phyloP scores from a whole-genome alignment of 2,329 filamentous ascomycete genomes.

The Microcyclospora tardicrescens region DNA sequence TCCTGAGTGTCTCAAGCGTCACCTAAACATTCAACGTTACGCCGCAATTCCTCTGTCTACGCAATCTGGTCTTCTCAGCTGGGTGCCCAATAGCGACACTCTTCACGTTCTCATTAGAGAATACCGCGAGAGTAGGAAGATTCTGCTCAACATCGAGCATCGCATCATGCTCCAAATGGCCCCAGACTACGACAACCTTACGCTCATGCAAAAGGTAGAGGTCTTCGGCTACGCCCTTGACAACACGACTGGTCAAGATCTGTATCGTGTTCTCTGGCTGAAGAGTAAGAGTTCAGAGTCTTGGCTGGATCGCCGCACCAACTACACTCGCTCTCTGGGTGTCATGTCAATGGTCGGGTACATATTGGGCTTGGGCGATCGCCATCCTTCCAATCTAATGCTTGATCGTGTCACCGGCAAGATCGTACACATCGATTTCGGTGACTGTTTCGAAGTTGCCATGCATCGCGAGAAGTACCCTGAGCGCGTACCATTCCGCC shows the following conservation, averaged over 20 bases:
- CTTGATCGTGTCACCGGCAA: constrained; percentile 91
- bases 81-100: constrained; percentile 96
- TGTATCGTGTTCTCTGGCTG: constrained; percentile 95
- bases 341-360: constrained; percentile 99
- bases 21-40: constrained; percentile 91
- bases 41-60: constrained; percentile 95
- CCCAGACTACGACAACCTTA: constrained; percentile 95
- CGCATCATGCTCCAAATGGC: constrained; percentile 99
- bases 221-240: constrained; percentile 98
- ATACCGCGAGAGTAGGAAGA: constrained; percentile 93
- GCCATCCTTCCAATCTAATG: constrained; percentile 96
- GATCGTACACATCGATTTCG: constrained; percentile 98
- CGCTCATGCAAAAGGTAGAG: constrained; percentile 99
- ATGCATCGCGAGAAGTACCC: constrained; percentile 99
- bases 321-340: constrained; percentile 90
- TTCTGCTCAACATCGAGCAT: constrained; percentile 96
- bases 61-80: constrained; percentile 86
- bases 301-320: constrained; percentile 96
- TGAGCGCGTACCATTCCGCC: constrained; percentile 89
- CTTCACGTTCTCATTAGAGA: constrained; percentile 93
- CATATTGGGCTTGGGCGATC: constrained; percentile 89
- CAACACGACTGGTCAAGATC: constrained; percentile 95
- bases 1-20: constrained; percentile 90
- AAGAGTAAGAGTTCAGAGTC: constrained; percentile 97
- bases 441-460: constrained; percentile 97